phyloP scores from a whole-genome alignment of 192 early-diverging fungal genomes.

The Funneliformis geosporum region DNA sequence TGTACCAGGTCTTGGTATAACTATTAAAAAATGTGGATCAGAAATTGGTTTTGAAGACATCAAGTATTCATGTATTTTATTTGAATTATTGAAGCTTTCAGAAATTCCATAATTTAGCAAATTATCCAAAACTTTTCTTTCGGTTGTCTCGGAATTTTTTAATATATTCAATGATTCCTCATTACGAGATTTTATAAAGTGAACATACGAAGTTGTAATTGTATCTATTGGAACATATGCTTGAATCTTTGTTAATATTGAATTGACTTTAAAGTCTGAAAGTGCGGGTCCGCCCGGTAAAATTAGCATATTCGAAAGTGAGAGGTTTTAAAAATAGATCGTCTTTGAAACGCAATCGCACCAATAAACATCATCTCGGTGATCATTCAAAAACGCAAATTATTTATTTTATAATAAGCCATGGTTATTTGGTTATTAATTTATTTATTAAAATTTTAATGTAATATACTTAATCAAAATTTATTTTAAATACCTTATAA shows the following conservation, averaged over 20 bases:
- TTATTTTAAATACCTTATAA: too few relatives aligned
- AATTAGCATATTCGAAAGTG: conserved; percentile 65
- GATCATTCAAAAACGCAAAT: too few relatives aligned
- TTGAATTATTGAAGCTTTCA: conserved; percentile 27
- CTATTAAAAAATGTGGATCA: conserved; percentile 58
- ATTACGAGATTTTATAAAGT: conserved; percentile 69
- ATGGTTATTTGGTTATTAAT: too few relatives aligned
- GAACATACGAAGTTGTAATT: conserved; percentile 70
- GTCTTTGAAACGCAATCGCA: too few relatives aligned
- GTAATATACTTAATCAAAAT: too few relatives aligned
- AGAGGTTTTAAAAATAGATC: too few relatives aligned
- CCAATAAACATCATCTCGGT: too few relatives aligned
- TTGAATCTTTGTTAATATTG: conserved; percentile 63
- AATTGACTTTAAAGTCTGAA: conserved; percentile 70
- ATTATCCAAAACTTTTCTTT: conserved; percentile 45
- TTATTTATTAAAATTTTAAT: too few relatives aligned
- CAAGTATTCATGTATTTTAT: neutral
- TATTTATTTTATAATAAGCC: too few relatives aligned
- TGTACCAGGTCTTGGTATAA: conserved; percentile 91
- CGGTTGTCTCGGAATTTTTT: conserved; percentile 43
- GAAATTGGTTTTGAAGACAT: conserved; percentile 11
- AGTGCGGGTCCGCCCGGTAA: conserved; percentile 83
- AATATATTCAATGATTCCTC: conserved; percentile 38
- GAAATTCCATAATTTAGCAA: conserved; percentile 51
- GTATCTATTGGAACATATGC: conserved; percentile 51